These are phyloP conservation scores for Leucocoprinus sp. DNA, from an alignment of 768 basidiomycete species.

Conservation along the genomic window DNA sequence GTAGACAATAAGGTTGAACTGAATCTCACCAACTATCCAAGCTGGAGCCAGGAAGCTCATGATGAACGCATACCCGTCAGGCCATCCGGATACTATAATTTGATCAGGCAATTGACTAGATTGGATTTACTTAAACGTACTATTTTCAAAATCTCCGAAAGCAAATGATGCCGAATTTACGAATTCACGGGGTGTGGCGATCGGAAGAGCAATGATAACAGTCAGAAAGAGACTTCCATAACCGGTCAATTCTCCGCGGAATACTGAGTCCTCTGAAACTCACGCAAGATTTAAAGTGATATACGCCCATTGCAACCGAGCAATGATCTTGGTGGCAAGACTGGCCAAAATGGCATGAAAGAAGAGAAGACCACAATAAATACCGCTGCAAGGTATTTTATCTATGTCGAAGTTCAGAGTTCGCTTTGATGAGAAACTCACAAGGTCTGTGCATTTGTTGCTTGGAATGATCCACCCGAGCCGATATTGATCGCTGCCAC, in stretches of 20 bases:
- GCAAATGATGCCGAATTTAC: slow-evolving; percentile 55
- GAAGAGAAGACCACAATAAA: slow-evolving; percentile 55
- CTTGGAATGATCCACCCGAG: slow-evolving; percentile 31
- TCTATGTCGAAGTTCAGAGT: background rate
- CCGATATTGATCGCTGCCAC: slow-evolving; percentile 58
- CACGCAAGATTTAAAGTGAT: slow-evolving; percentile 60
- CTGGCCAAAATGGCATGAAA: slow-evolving; percentile 60
- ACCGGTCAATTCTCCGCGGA: slow-evolving; percentile 16
- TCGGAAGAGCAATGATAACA: slow-evolving; percentile 63
- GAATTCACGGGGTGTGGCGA: slow-evolving; percentile 48
- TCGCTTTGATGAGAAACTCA: slow-evolving; percentile 17
- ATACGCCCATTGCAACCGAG: slow-evolving; percentile 62
- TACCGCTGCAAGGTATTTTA: slow-evolving; percentile 35
- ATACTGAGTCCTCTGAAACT: background rate
- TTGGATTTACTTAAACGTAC: slow-evolving; percentile 20
- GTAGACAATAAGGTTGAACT: background rate
- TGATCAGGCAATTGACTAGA: background rate
- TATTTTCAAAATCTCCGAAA: slow-evolving; percentile 51
- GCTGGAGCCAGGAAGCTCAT: slow-evolving; percentile 32
- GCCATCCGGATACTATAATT: slow-evolving; percentile 35
- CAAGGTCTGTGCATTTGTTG: slow-evolving; percentile 40
- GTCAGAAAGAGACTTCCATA: slow-evolving; percentile 44
- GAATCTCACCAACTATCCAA: slow-evolving; percentile 31
- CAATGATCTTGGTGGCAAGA: slow-evolving; percentile 55
- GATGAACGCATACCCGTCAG: slow-evolving; percentile 49